phyloP scores from a whole-genome alignment of 2,329 filamentous ascomycete species.

The Harringtonia lauricola region DNA sequence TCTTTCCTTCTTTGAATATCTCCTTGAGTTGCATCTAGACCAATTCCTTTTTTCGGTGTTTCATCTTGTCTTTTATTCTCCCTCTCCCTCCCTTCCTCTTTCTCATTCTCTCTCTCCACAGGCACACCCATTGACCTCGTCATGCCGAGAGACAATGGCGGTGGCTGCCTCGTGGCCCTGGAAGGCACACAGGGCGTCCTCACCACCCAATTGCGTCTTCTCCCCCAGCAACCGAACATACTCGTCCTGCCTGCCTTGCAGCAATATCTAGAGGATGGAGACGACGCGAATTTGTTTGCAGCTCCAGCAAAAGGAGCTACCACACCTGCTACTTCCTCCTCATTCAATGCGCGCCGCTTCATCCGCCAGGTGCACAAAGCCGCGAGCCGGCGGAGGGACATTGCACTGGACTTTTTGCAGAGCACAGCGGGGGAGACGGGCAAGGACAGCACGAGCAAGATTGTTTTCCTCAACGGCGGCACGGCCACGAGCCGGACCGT shows the following conservation, averaged over 20 bases:
- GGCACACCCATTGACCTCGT: too few species aligned
- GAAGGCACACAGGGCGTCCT: slow-evolving; percentile 43
- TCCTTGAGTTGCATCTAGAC: background rate
- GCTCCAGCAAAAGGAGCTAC: background rate
- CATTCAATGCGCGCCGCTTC: slow-evolving; percentile 26
- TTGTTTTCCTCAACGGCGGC: slow-evolving; percentile 52
- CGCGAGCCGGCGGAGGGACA: slow-evolving; percentile 31
- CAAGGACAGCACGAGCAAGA: slow-evolving; percentile 27
- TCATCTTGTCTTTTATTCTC: background rate
- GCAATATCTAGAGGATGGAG: slow-evolving; percentile 28
- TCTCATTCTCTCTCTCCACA: background rate
- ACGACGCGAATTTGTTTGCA: slow-evolving; percentile 20
- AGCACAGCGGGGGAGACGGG: slow-evolving; percentile 23
- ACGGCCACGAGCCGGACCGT: slow-evolving; percentile 40
- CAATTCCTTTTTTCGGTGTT: background rate
- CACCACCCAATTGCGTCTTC: slow-evolving; percentile 46
- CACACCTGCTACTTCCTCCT: background rate
- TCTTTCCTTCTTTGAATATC: background rate
- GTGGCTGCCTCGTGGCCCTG: slow-evolving; percentile 38
- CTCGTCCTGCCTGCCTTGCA: slow-evolving; percentile 43
- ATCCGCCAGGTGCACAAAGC: slow-evolving; percentile 42
- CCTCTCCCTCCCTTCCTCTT: background rate
- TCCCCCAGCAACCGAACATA: slow-evolving; percentile 47
- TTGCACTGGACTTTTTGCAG: slow-evolving; percentile 39
- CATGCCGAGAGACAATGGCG: background rate